Base-by-base conservation (phyloP, 495 filamentous ascomycete species). In the Aspergillus homomorphus region DNA sequence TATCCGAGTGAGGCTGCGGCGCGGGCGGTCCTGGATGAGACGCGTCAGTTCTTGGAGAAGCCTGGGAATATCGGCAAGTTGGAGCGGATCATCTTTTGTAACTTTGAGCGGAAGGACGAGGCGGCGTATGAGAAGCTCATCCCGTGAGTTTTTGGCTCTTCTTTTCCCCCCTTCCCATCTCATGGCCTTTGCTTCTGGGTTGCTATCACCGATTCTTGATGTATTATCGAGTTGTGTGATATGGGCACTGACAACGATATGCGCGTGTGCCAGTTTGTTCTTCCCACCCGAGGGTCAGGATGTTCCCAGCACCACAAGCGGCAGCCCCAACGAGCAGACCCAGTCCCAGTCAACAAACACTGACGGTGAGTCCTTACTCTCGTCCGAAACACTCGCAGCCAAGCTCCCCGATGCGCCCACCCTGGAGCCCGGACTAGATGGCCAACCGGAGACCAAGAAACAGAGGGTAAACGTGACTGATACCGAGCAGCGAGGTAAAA, bases 1-100 rank as follows among this genome's bases (percentile, higher is more conserved):
- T 98, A 95, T 68, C 93, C 92, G 4, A 88, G 83, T 64, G 57
- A 65, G 2, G 77, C 85, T 28, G 94, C 93, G 15, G 90, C 91
- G 1, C 64, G 73, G 20, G 77, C 83, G 43, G 94, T 89, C 2
- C 70, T 88, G 53, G 73, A 78, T 33, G 84, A 89, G 12, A 87
- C 95, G 18, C 84, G 87, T 50, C 69, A 76, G 26, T 97, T 91
- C 65, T 65, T 98, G 57, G 83, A 86, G 19, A 69, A 76, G 18
- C 71, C 80, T 15, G 70, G 80, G 21, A 85, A 81, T 20, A 63
- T 72, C 23, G 73, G 68, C 51, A 72, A 72, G 65, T 70, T 97
- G 53, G 84, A 91, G 19, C 82, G 84, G 56, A 81, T 96, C 7
- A 77, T 96, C 10, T 92, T 97, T 72, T 89, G 88, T 62, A 89